Evolutionary conservation across 2,329 filamentous ascomycete species (phyloP).

Genomic region (Chaetothyriales sp.): DNA sequence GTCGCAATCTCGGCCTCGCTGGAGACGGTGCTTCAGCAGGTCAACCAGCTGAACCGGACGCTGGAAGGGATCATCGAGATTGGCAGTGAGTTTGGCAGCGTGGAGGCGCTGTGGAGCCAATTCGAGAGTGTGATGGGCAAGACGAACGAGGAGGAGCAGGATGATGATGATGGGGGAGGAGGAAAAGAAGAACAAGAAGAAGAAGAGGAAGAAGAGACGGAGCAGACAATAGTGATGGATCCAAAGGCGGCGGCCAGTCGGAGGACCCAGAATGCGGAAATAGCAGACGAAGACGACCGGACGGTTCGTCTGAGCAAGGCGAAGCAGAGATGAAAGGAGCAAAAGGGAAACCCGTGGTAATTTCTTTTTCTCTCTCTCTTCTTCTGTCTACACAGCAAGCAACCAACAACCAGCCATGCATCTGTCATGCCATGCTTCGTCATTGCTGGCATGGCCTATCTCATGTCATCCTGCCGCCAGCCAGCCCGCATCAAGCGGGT

Average conservation of each 20-base stretch:
- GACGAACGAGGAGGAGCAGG: slow-evolving; percentile 30
- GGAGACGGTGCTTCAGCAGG: slow-evolving; percentile 84
- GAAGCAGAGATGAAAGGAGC: neutral
- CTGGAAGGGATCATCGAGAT: slow-evolving; percentile 86
- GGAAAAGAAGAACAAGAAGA: slow-evolving; percentile 7
- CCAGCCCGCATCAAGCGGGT: neutral
- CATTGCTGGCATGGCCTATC: neutral
- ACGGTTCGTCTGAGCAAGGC: neutral
- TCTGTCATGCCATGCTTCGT: neutral
- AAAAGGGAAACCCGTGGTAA: neutral
- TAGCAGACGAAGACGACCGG: neutral
- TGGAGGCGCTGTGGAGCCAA: slow-evolving; percentile 91
- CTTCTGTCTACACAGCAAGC: neutral
- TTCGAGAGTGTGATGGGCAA: slow-evolving; percentile 94
- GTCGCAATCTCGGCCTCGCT: slow-evolving; percentile 35
- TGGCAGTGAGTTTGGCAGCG: slow-evolving; percentile 92
- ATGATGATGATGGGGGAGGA: slow-evolving; percentile 16
- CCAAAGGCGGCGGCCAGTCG: neutral
- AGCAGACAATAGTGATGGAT: slow-evolving; percentile 1
- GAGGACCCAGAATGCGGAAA: neutral
- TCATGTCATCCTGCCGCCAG: neutral
- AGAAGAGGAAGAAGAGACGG: slow-evolving; percentile 1
- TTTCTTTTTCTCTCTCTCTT: too few relatives aligned
- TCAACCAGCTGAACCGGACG: slow-evolving; percentile 87
- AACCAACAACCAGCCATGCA: neutral